Conservation (phyloP, 2,329 filamentous ascomycete genomes). For the Colletotrichum navitas region DNA sequence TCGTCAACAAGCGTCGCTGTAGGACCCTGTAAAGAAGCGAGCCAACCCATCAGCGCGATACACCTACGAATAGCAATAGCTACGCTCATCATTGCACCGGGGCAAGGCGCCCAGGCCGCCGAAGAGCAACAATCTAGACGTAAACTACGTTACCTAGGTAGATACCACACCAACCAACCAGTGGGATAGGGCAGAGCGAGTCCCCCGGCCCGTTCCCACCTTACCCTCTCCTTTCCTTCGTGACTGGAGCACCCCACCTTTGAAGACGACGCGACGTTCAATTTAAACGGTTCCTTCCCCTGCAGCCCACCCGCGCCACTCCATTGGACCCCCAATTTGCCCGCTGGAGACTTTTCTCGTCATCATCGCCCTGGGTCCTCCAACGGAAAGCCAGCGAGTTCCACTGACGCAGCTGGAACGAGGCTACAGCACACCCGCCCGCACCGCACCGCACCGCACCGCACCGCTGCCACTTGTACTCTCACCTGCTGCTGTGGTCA, state of each 20-base stretch:
- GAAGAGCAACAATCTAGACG: background rate
- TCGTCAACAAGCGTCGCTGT: background rate
- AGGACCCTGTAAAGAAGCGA: background rate
- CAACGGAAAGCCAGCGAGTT: background rate
- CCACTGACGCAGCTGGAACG: constrained; percentile 21
- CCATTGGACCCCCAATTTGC: constrained; percentile 39
- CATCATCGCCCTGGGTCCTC: constrained; percentile 28
- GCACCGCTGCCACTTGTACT: constrained; percentile 18
- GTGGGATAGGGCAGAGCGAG: background rate
- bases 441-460: constrained; percentile 1
- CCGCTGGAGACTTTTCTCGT: constrained; percentile 36
- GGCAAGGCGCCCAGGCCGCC: background rate
- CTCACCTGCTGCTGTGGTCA: constrained; percentile 29
- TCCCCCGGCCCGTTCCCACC: background rate
- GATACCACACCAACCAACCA: background rate
- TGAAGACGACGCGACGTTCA: constrained; percentile 40
- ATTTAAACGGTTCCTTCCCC: constrained; percentile 35
- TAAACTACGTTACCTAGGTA: too few species aligned
- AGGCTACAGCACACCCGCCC: background rate
- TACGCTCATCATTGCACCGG: background rate
- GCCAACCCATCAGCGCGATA: too few species aligned
- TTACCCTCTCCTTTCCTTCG: constrained; percentile 23
- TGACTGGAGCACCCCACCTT: constrained; percentile 30
- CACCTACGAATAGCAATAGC: background rate
- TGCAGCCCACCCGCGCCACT: constrained; percentile 33